Conservation (phyloP, 2,329 filamentous ascomycete species). For the Pseudonectria buxi region DNA sequence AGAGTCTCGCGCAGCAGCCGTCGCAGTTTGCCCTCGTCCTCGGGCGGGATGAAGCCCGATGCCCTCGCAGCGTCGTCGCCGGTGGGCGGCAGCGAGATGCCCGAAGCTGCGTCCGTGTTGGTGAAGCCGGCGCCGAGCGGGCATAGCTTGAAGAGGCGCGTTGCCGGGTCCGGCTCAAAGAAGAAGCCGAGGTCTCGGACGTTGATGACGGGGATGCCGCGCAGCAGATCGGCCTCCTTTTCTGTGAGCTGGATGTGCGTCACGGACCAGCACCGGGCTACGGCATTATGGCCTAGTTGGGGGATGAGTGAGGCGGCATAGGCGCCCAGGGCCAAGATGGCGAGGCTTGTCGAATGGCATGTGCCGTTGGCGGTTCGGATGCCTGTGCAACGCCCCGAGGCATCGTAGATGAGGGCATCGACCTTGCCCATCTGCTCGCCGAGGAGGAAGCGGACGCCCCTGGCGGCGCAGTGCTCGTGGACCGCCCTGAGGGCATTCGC, state of each 20-base stretch:
- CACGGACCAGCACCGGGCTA: constrained; percentile 52
- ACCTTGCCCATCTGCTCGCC: no score
- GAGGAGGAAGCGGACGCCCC: constrained; percentile 35
- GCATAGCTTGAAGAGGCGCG: constrained; percentile 53
- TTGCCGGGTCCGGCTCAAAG: constrained; percentile 56
- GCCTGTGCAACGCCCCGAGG: no score
- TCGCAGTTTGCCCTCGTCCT: constrained; percentile 47
- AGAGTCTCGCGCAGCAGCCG: constrained; percentile 44
- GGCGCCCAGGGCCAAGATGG: constrained; percentile 48
- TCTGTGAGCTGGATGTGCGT: constrained; percentile 52
- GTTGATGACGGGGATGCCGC: constrained; percentile 54
- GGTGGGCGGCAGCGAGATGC: constrained; percentile 35
- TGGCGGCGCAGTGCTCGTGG: constrained; percentile 32
- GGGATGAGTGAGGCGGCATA: constrained; percentile 41
- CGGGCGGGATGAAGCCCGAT: constrained; percentile 13
- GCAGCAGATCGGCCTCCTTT: constrained; percentile 45
- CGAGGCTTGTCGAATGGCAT: no score
- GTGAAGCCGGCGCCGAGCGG: constrained; percentile 52
- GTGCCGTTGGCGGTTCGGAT: no score
- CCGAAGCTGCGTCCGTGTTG: constrained; percentile 26
- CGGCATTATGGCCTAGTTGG: constrained; percentile 40
- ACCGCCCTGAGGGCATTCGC: constrained; percentile 43
- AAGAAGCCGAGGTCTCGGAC: constrained; percentile 57
- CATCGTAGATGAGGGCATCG: no score
- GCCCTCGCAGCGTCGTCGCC: no score